Evolutionary conservation across 352 stramenopile genomes (phyloP), one percentile per base, ranked within the genome.

Genomic region (Aphanomyces cochlioides): DNA sequence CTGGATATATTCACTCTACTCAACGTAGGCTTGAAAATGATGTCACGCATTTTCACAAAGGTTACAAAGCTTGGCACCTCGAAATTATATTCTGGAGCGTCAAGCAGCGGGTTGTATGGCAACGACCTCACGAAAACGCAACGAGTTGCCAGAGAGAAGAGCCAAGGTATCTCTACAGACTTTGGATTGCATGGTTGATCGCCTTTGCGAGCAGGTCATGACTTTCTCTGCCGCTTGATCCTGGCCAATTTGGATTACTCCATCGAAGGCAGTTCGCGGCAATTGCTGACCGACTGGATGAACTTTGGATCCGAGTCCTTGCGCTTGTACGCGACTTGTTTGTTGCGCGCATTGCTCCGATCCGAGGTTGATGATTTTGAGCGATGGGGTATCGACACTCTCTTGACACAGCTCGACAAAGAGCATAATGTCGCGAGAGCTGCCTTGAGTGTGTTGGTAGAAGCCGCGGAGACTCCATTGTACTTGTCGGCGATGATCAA

Each of bases 201-300:
- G 13, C 13, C 45, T 66, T 66, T 15, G 56, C 1, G 40, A 36
- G 40, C 34, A 73, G 88, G 88, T 38, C 88, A 96, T 71, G 87
- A 96, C 64, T 96, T 96, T 56, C 60, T 96, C n/a, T 94, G 88
- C 60, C 84, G 88, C 2, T 73, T 96, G 17, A 96, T 96, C 67
- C 78, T 96, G 36, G 87, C 86, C 7, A 96, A 96, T 67, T 67
- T 96, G 63, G 88, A 96, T 59, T 96, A 96, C 73, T 93, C 88
- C 0, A 83, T 96, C 40, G 86, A 96, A 54, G 88, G 88, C 5
- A 93, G 86, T 38, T 94, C 86, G 6, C 85, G 88, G 10, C 93
- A 96, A 66, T 63, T 96, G 66, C 76, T 96, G 12, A 87, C 93
- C 65, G 92, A 87, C 63, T 96, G 88, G 88, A 96, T 96, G 88